Percentiles rank a stretch among this genome's conserved stretches.
Evolutionary conservation across 495 filamentous ascomycete species (phyloP).

Genomic region (Trichoderma orchidacearum): DNA sequence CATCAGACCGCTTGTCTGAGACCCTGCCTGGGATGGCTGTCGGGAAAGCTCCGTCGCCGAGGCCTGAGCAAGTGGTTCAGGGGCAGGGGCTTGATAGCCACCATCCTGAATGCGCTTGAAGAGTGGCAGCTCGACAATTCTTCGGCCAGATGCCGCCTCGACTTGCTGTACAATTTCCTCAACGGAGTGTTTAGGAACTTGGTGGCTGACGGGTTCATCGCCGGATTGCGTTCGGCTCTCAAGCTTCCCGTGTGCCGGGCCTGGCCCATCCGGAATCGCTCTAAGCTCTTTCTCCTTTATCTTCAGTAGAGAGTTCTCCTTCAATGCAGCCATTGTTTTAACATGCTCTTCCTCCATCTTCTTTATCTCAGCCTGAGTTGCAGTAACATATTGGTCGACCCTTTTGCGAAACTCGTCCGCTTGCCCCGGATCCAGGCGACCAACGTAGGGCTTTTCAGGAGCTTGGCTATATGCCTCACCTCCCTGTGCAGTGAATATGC

Average conservation of each 20-base stretch:
- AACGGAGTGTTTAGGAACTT: constrained; percentile 14
- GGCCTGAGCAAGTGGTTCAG: constrained; percentile 2
- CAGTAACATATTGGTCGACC: constrained; percentile 46
- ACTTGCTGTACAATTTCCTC: constrained; percentile 48
- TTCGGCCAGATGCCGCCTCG: constrained; percentile 40
- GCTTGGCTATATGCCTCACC: constrained; percentile 43
- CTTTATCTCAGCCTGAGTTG: constrained; percentile 66
- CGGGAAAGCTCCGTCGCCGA: constrained; percentile 22
- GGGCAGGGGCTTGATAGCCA: constrained; percentile 39
- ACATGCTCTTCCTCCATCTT: constrained; percentile 67
- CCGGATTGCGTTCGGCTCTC: not conserved
- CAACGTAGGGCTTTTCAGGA: constrained; percentile 36
- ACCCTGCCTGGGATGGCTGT: constrained; percentile 31
- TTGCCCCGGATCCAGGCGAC: constrained; percentile 50
- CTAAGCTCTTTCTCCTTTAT: constrained; percentile 52
- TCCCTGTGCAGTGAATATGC: constrained; percentile 46
- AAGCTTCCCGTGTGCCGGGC: not conserved
- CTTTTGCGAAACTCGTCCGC: constrained; percentile 67
- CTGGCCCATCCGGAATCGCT: constrained; percentile 25
- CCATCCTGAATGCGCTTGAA: constrained; percentile 54
- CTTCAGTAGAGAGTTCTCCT: constrained; percentile 47
- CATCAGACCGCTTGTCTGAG: constrained; percentile 36
- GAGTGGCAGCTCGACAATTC: constrained; percentile 43
- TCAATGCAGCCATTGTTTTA: constrained; percentile 58
- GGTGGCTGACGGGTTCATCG: not conserved